Conservation (phyloP, 2,329 filamentous ascomycete genomes). For the Trichophyton simii region DNA sequence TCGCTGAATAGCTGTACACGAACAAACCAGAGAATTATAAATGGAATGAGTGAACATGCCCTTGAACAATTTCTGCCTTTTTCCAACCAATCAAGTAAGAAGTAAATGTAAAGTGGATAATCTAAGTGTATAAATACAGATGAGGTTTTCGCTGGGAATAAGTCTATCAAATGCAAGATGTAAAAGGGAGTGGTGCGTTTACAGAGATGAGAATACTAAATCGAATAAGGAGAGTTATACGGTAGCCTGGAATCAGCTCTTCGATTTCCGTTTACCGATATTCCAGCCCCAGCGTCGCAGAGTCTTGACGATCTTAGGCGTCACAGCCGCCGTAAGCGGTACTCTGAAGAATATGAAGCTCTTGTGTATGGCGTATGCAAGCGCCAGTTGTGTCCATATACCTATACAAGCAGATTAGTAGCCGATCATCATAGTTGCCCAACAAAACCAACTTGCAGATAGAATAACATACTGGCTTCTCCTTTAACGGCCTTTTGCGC, state of each 20-base stretch:
- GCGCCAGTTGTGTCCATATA: slow-evolving; percentile 71
- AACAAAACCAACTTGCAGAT: background rate
- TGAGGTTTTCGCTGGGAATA: background rate
- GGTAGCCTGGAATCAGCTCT: background rate
- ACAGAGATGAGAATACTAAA: background rate
- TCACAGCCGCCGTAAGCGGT: slow-evolving; percentile 76
- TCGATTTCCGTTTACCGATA: slow-evolving; percentile 54
- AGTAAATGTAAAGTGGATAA: background rate
- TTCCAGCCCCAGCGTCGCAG: slow-evolving; percentile 86
- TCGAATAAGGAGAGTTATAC: background rate
- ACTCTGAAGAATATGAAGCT: slow-evolving; percentile 95
- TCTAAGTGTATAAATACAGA: background rate
- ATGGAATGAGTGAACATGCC: background rate
- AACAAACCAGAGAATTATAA: slow-evolving; percentile 1
- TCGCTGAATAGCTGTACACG: background rate
- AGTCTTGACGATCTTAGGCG: slow-evolving; percentile 85
- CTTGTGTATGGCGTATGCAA: slow-evolving; percentile 96
- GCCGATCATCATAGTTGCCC: background rate
- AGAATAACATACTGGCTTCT: slow-evolving; percentile 2
- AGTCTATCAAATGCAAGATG: background rate
- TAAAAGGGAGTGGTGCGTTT: background rate
- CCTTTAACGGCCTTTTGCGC: background rate
- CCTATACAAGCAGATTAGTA: slow-evolving; percentile 30
- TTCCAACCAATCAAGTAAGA: background rate
- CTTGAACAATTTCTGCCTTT: background rate